A percentile compares a stretch with the other conserved stretches of the same genome.
Evolutionary conservation across 2,329 filamentous ascomycete species (phyloP).

Genomic region (Aspergillus intermedius): DNA sequence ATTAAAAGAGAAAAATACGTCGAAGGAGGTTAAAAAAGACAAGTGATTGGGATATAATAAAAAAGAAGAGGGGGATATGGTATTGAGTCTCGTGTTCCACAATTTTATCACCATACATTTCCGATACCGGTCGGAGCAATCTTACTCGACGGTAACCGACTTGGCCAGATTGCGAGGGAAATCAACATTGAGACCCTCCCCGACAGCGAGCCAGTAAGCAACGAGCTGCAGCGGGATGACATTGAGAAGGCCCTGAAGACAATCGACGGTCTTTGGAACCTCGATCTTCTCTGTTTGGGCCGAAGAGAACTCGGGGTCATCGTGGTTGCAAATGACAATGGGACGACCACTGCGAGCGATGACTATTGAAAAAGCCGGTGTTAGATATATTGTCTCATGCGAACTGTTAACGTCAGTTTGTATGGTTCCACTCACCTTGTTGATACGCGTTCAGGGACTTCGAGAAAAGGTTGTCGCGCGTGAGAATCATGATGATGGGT

Average conservation of each 20-base stretch:
- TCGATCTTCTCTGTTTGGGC: conserved; percentile 94
- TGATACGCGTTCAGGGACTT: conserved; percentile 99
- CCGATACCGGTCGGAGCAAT: background rate
- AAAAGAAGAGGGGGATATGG: background rate
- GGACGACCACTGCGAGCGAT: conserved; percentile 93
- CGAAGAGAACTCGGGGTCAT: conserved; percentile 79
- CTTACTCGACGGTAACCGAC: conserved; percentile 96
- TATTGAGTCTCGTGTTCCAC: background rate
- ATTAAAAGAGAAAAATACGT: conserved; percentile 2
- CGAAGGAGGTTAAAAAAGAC: background rate
- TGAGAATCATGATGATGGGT: conserved; percentile 99
- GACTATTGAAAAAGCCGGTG: conserved; percentile 50
- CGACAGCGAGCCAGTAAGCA: conserved; percentile 96
- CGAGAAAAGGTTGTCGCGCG: conserved; percentile 88
- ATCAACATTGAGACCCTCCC: conserved; percentile 93
- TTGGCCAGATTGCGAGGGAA: conserved; percentile 98
- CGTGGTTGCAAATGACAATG: conserved; percentile 95
- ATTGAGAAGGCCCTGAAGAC: conserved; percentile 92
- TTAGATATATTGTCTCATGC: background rate
- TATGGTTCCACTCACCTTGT: conserved; percentile 59
- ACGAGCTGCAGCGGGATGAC: conserved; percentile 97
- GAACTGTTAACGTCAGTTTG: too few species aligned
- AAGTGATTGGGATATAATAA: background rate
- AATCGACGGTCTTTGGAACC: conserved; percentile 91
- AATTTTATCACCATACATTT: background rate